Evolutionary conservation across 805 yeast genomes (phyloP), one percentile per base, ranked within the genome.

Genomic region (Hanseniaspora taiwanica): DNA sequence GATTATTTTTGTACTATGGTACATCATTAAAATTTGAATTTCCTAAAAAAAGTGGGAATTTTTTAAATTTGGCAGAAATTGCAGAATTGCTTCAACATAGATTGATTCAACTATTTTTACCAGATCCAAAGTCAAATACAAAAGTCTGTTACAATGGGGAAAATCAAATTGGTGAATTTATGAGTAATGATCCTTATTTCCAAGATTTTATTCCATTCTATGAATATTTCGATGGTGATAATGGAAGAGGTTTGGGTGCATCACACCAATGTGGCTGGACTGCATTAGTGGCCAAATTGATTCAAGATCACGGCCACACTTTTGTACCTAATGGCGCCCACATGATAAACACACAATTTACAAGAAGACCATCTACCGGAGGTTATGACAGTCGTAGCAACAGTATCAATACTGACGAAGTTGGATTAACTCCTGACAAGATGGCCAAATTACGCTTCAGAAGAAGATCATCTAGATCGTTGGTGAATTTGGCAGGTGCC

Each of bases 211-310:
- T 83, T 34, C 78, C 81, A 46, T 86, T 83, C 56, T 81, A 74
- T 56, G 96, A 86, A 64, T 86, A 80, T 57, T 86, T 86, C 56
- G 93, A 86, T 53, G 95, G 94, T 48, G 96, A 86, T 56, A 81
- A 91, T 2, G 96, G 96, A 31, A 72, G 94, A 49, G 96, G 96
- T 5, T 63, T 86, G 42, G 96, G 96, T 25, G 85, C 95, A 1
- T 77, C 86, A 39, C 95, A 87, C 64, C 96, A 86, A 63, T 80
- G 86, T 67, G 96, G 96, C 10, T 86, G 96, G 96, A 86, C 96
- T 1, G 87, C 94, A 0, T 68, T 87, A 36, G 91, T 85, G 39
- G 94, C 94, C 34, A 81, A 89, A 61, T 75, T 86, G 74, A 83
- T 87, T 53, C 91, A 82, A 55, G 89, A 87, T 61, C 81, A 82